Percentiles rank a stretch among this genome's conserved stretches.
phyloP scores from a whole-genome alignment of 345 rosid species.

The Excoecaria agallocha region DNA sequence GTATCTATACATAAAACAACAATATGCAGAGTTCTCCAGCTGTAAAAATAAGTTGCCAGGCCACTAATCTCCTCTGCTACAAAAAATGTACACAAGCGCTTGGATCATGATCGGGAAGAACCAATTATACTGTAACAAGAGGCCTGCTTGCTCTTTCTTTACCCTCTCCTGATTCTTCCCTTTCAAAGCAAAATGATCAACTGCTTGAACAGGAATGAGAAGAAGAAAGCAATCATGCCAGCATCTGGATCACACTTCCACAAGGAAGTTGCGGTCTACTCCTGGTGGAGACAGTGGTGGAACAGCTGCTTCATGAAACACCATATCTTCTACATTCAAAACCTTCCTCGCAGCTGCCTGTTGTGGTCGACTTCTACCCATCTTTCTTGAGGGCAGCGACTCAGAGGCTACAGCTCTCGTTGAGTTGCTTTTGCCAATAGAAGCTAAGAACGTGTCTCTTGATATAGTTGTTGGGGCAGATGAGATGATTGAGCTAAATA shows the following conservation, averaged over 20 bases:
- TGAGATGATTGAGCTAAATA: constrained; percentile 24
- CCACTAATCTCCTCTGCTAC: constrained; percentile 12
- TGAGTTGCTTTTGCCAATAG: constrained; percentile 23
- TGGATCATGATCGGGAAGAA: constrained; percentile 49
- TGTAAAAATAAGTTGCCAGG: neutral
- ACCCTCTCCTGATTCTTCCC: constrained; percentile 39
- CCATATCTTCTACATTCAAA: constrained; percentile 6
- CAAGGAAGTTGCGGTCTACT: constrained; percentile 25
- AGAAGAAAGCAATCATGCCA: constrained; percentile 28
- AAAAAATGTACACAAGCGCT: constrained; percentile 29
- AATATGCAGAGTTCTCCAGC: too few relatives aligned
- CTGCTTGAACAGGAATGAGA: constrained; percentile 20
- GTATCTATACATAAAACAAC: constrained; percentile 13
- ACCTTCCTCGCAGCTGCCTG: constrained; percentile 27
- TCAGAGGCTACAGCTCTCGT: constrained; percentile 24
- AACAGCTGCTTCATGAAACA: constrained; percentile 22
- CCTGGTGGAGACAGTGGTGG: constrained; percentile 43
- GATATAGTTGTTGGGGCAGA: constrained; percentile 28
- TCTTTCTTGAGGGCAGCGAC: constrained; percentile 17
- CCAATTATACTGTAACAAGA: constrained; percentile 13
- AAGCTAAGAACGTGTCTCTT: constrained; percentile 29
- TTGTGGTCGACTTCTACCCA: neutral
- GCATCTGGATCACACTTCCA: constrained; percentile 23
- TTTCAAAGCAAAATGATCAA: constrained; percentile 13
- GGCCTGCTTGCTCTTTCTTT: constrained; percentile 24